Evolutionary conservation across 441 rosid species (phyloP), one percentile per base, ranked within the genome.

Genomic region (Gossypium schwendimanii): DNA sequence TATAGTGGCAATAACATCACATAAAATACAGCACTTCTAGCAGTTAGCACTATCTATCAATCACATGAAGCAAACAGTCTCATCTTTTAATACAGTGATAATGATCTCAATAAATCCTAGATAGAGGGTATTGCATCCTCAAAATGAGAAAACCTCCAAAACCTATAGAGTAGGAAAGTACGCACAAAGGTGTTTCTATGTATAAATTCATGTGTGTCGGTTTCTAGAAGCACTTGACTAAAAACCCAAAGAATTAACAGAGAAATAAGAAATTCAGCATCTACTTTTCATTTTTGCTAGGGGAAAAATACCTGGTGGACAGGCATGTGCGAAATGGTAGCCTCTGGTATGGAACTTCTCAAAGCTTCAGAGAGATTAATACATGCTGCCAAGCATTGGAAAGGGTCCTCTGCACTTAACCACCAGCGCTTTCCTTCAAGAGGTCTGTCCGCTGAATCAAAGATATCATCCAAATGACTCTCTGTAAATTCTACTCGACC

Each of bases 391-490:
- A 96, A 87, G 87, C 97, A 96, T 73, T 96, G 98, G 53, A 90
- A 92, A 75, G 99, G 98, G 81, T 96, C 97, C 86, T 96, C 99
- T 61, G 99, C 98, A 45, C 75, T 73, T 81, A 92, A 86, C 99
- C 98, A 96, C 99, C 99, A 96, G 31, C 90, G 84, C 66, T 64
- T 81, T 80, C 97, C 99, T 82, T 93, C 97, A 73, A 96, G 90
- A 71, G 98, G 98, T 73, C 84, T 81, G 80, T 96, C 97, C 7
- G 98, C 89, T 66, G 99, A 93, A 82, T 96, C 97, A 83, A 86
- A 85, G 73, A 96, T 90, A 77, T 93, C 98, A 75, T 89, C 93
- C 69, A 90, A 76, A 81, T 93, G 97, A 69, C 83, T 86, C 81
- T 96, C 99, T 6, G 93, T 74, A 81, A 96, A 96, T 50, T 87